These are phyloP conservation scores for Symbiodinium natans DNA, from an alignment of 73 alveolate species.

Conservation along the genomic window DNA sequence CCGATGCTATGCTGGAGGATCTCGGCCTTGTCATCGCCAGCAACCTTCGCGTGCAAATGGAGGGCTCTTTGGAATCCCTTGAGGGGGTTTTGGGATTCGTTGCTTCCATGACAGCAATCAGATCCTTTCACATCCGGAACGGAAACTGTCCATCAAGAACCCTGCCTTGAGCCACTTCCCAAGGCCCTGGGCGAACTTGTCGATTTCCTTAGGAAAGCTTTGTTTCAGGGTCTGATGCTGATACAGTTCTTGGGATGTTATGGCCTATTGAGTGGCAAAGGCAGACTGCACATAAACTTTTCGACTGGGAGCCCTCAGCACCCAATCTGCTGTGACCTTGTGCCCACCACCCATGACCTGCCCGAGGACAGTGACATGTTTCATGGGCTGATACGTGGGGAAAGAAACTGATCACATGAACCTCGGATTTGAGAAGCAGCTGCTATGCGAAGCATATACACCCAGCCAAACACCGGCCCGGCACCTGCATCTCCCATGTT, in stretches of 20 bases:
- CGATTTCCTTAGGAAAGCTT: conserved; percentile 37
- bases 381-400: neutral
- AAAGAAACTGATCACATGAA: no score
- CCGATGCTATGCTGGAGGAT: conserved; percentile 78
- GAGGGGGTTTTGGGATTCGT: no score
- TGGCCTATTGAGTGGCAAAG: neutral
- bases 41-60: no score
- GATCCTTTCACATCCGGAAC: no score
- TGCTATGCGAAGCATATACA: no score
- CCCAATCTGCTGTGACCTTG: conserved; percentile 80
- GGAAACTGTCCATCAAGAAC: no score
- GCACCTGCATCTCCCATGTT: conserved; percentile 61
- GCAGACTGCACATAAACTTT: neutral
- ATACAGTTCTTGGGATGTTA: no score
- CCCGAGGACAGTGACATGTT: neutral
- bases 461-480: no score
- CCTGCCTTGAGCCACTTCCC: conserved; percentile 86
- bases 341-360: conserved; percentile 90
- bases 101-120: no score
- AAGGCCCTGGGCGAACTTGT: conserved; percentile 74
- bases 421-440: no score
- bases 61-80: no score
- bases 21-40: conserved; percentile 93
- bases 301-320: conserved; percentile 26
- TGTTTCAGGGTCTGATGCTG: neutral